Percentiles rank a stretch among this genome's conserved stretches.
Conservation (phyloP, 2,329 filamentous ascomycete genomes). For the Ascomycota sp. region DNA sequence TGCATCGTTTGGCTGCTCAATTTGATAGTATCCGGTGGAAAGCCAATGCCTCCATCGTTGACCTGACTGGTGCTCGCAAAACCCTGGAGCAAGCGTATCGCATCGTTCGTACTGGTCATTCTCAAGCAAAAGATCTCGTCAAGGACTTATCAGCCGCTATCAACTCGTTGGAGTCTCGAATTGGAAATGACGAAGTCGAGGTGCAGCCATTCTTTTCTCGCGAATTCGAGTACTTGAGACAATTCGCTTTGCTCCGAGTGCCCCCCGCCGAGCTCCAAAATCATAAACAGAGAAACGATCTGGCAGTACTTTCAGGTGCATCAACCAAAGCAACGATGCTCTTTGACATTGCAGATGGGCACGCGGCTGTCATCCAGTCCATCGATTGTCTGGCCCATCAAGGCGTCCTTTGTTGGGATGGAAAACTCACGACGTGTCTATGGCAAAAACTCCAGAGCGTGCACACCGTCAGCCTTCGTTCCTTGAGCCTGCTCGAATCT, state of each 20-base stretch:
- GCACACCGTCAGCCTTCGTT: conserved; percentile 30
- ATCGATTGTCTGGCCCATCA: conserved; percentile 24
- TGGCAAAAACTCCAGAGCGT: conserved; percentile 31
- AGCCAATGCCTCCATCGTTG: conserved; percentile 25
- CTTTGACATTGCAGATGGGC: conserved; percentile 11
- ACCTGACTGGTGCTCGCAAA: conserved; percentile 28
- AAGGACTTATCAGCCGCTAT: conserved; percentile 28
- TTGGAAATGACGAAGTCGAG: conserved; percentile 18
- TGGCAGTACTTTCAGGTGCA: conserved; percentile 25
- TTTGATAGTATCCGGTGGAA: conserved; percentile 42
- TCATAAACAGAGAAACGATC: conserved; percentile 11
- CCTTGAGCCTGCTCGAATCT: conserved; percentile 38
- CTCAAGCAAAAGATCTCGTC: conserved; percentile 24
- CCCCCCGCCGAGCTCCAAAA: conserved; percentile 1
- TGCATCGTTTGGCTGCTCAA: conserved; percentile 32
- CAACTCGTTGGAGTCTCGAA: conserved; percentile 23
- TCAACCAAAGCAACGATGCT: conserved; percentile 13
- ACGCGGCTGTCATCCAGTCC: conserved; percentile 20
- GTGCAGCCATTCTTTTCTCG: conserved; percentile 26
- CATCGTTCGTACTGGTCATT: conserved; percentile 22
- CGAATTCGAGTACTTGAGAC: conserved; percentile 34
- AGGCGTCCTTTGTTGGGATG: conserved; percentile 17
- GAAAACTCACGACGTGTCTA: conserved; percentile 21
- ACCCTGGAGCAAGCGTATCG: conserved; percentile 33
- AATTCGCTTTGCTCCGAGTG: conserved; percentile 22